A percentile compares a stretch with the other conserved stretches of the same genome.
phyloP scores from a whole-genome alignment of 495 filamentous ascomycete species.

The Neurospora sp. region DNA sequence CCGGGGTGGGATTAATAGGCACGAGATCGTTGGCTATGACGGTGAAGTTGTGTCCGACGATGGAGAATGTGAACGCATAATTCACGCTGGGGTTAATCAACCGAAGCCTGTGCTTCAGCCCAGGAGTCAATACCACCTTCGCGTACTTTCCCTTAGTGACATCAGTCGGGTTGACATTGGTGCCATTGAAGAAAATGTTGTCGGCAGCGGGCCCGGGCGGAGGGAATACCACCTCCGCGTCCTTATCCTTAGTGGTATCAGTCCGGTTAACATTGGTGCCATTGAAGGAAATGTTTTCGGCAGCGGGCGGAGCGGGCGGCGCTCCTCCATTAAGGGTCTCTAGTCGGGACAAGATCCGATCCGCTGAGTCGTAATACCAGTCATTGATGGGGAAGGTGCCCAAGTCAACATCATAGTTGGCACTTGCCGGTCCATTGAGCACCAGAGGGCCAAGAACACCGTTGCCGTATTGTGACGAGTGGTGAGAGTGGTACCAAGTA shows the following conservation, averaged over 20 bases:
- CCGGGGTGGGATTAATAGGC: constrained; percentile 26
- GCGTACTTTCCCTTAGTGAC: constrained; percentile 19
- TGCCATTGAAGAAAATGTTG: constrained; percentile 19
- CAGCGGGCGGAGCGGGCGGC: background rate
- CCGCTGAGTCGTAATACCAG: constrained; percentile 28
- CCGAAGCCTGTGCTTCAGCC: constrained; percentile 38
- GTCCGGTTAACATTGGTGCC: constrained; percentile 27
- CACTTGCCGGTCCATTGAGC: constrained; percentile 44
- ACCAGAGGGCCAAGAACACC: constrained; percentile 42
- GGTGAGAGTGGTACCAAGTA: constrained; percentile 46
- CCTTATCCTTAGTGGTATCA: constrained; percentile 19
- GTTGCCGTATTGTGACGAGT: constrained; percentile 42
- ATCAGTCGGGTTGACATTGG: constrained; percentile 26
- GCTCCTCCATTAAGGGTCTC: background rate
- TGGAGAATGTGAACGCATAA: constrained; percentile 34
- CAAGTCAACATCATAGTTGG: constrained; percentile 43
- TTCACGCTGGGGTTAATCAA: constrained; percentile 46
- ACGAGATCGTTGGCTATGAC: constrained; percentile 41
- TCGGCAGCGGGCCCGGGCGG: background rate
- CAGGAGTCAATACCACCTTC: constrained; percentile 23
- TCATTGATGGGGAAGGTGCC: constrained; percentile 35
- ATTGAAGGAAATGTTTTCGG: constrained; percentile 11
- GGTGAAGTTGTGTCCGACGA: constrained; percentile 40
- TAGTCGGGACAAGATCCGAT: constrained; percentile 5
- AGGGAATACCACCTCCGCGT: constrained; percentile 21